Evolutionary conservation across 2,329 filamentous ascomycete genomes (phyloP).

Genomic region (Paecilomyces sp.): DNA sequence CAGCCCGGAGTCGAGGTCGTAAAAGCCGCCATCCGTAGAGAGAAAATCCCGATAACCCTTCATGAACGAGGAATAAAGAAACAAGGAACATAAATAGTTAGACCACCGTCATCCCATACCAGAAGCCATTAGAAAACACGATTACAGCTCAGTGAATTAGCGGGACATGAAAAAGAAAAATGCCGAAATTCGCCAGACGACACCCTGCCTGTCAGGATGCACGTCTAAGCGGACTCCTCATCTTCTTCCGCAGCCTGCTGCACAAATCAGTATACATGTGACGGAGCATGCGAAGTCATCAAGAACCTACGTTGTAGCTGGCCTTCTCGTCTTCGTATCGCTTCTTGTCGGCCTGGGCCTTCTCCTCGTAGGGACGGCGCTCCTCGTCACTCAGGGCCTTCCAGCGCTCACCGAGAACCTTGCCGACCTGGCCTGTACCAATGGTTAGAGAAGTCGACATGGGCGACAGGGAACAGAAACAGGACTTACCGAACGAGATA

Average conservation of each 20-base stretch:
- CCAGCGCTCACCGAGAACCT: slow-evolving; percentile 97
- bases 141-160: slow-evolving; percentile 24
- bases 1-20: slow-evolving; percentile 13
- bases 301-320: slow-evolving; percentile 69
- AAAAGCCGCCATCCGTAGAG: slow-evolving; percentile 18
- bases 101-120: slow-evolving; percentile 26
- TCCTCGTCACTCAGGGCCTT: slow-evolving; percentile 94
- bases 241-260: slow-evolving; percentile 52
- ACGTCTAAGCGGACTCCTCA: slow-evolving; percentile 38
- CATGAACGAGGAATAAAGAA: slow-evolving; percentile 10
- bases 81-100: slow-evolving; percentile 20
- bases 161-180: slow-evolving; percentile 25
- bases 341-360: slow-evolving; percentile 97
- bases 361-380: slow-evolving; percentile 88
- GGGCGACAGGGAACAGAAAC: not conserved
- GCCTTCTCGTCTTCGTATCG: slow-evolving; percentile 98
- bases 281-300: not conserved
- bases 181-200: slow-evolving; percentile 22
- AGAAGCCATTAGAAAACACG: slow-evolving; percentile 23
- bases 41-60: slow-evolving; percentile 23
- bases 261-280: slow-evolving; percentile 5
- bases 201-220: slow-evolving; percentile 6
- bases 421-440: slow-evolving; percentile 77
- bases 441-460: slow-evolving; percentile 8
- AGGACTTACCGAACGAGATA: slow-evolving; percentile 76